These are phyloP conservation scores for Puccinia hordei DNA, from an alignment of 1,284 basidiomycete species.

Conservation along the genomic window DNA sequence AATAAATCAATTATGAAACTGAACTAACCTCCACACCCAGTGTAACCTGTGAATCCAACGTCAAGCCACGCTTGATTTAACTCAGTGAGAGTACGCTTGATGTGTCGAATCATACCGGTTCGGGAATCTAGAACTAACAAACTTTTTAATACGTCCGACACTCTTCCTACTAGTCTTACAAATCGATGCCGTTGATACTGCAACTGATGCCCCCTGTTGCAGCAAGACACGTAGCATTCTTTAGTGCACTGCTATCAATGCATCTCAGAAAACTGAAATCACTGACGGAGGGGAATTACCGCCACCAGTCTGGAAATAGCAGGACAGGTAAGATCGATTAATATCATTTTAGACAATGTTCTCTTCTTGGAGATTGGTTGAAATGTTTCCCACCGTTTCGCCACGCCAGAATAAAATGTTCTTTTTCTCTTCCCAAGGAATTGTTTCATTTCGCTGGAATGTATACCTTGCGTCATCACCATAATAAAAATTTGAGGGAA, in stretches of 20 bases:
- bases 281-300: slow-evolving; percentile 51
- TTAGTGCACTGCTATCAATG: not conserved
- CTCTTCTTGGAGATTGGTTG: not conserved
- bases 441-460: slow-evolving; percentile 44
- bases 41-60: slow-evolving; percentile 49
- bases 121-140: slow-evolving; percentile 15
- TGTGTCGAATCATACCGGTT: slow-evolving; percentile 38
- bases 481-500: slow-evolving; percentile 51
- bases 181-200: slow-evolving; percentile 50
- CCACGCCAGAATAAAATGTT: slow-evolving; percentile 44
- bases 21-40: slow-evolving; percentile 44
- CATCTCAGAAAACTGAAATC: not conserved
- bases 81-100: slow-evolving; percentile 36
- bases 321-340: not conserved
- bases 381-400: slow-evolving; percentile 37
- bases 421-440: slow-evolving; percentile 43
- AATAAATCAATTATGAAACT: not conserved
- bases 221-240: not conserved
- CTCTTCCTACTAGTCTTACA: slow-evolving; percentile 41
- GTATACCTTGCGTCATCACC: slow-evolving; percentile 50
- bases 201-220: slow-evolving; percentile 39
- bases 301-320: slow-evolving; percentile 43
- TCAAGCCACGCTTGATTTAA: slow-evolving; percentile 50
- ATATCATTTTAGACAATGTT: not conserved
- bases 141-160: slow-evolving; percentile 37